These are phyloP conservation scores for Dalbergia cultrata DNA, from an alignment of 306 rosid species.

Conservation along the genomic window DNA sequence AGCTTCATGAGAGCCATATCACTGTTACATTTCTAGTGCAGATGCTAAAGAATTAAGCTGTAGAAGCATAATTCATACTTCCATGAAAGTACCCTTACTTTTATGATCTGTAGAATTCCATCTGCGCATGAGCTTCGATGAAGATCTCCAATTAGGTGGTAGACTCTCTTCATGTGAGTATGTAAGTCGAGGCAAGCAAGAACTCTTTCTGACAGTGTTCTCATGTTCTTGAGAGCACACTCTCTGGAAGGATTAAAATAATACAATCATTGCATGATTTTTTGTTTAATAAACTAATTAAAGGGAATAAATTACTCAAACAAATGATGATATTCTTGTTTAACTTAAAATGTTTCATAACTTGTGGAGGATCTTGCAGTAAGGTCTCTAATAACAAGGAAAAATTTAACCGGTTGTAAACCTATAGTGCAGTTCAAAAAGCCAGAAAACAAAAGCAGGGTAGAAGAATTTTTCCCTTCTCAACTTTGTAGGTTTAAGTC, in stretches of 20 bases:
- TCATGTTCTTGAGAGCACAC: constrained; percentile 83
- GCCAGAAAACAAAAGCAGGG: background rate
- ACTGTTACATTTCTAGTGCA: constrained; percentile 15
- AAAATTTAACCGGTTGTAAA: background rate
- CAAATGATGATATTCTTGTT: background rate
- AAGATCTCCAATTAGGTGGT: constrained; percentile 72
- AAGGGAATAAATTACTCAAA: background rate
- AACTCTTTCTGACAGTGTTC: constrained; percentile 67
- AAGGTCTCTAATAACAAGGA: background rate
- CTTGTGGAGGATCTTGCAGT: background rate
- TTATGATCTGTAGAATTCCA: constrained; percentile 81
- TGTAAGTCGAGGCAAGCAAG: constrained; percentile 66
- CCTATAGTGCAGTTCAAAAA: background rate
- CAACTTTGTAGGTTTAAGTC: too few species aligned
- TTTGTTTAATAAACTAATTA: background rate
- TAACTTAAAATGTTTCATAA: background rate
- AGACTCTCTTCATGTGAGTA: constrained; percentile 82
- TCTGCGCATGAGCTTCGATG: constrained; percentile 69
- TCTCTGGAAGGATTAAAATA: constrained; percentile 62
- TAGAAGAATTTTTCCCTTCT: background rate
- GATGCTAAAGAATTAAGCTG: constrained; percentile 25
- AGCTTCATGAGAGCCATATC: background rate
- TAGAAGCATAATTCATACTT: constrained; percentile 26
- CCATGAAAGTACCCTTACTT: constrained; percentile 66
- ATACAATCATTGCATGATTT: constrained; percentile 1